A percentile compares a stretch with the other conserved stretches of the same genome.
These are phyloP conservation scores for Fagus sylvatica DNA, from an alignment of 306 rosid genomes.

Conservation along the genomic window DNA sequence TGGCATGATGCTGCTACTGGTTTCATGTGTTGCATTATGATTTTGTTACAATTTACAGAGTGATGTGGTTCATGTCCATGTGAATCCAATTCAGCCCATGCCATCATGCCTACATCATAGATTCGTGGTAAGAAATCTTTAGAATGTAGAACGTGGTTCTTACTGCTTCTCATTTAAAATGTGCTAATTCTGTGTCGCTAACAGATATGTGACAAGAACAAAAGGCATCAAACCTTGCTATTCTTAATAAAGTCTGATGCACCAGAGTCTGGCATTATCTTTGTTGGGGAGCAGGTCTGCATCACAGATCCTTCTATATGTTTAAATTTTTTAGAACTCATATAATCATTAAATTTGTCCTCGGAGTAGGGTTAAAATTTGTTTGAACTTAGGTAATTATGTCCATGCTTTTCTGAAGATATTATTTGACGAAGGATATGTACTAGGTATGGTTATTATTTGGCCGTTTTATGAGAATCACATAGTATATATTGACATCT, in stretches of 20 bases:
- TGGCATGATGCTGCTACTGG: constrained; percentile 1
- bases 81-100: constrained; percentile 79
- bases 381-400: constrained; percentile 1
- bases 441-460: neutral
- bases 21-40: neutral
- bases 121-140: constrained; percentile 62
- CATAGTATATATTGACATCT: neutral
- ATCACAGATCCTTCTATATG: constrained; percentile 30
- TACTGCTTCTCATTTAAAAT: constrained; percentile 16
- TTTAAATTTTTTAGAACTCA: constrained; percentile 12
- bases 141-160: neutral
- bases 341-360: constrained; percentile 13
- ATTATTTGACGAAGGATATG: constrained; percentile 4
- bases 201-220: constrained; percentile 57
- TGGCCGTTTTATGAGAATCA: neutral
- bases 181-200: constrained; percentile 31
- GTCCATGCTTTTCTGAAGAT: constrained; percentile 3
- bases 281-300: constrained; percentile 78
- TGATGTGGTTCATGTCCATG: constrained; percentile 80
- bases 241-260: constrained; percentile 65
- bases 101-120: constrained; percentile 74
- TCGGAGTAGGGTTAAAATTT: neutral
- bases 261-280: constrained; percentile 75
- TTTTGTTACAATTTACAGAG: constrained; percentile 47
- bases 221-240: constrained; percentile 62